Base-by-base conservation (phyloP, 169 alveolate genomes). In the Plasmodium inui region DNA sequence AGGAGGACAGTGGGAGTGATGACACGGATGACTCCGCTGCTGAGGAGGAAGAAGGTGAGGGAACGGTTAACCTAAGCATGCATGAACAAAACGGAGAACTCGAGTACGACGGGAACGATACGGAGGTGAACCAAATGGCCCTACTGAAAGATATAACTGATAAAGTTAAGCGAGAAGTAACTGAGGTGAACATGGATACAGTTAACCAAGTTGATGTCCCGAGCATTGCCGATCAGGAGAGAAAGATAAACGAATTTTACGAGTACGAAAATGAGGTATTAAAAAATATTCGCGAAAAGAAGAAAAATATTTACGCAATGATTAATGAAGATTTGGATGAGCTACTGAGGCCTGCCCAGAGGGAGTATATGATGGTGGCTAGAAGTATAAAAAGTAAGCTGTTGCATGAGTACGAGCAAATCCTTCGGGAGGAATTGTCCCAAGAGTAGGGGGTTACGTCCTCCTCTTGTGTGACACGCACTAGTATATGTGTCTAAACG, bases 291-390 rank as follows among this genome's bases (percentile, higher is more conserved):
- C 74, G 70, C 12, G 44, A 86, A 32, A 86, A 86, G 22, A 86
- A 86, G 57, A 61, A 86, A 76, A 86, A 86, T 55, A 86, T 86
- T 74, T 34, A 86, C 80, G 30, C 79, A 74, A 73, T 86, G 86
- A 86, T 86, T 74, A 86, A 86, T 70, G 71, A 74, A 46, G 93
- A 86, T 34, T 86, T 86, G 46, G 93, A 86, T 76, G 44, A 50
- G 39, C 81, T 86, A 28, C 70, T 86, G 70, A 86, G 73, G 34
- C 93, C 93, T 37, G 93, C 93, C 17, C 93, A 86, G 70, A 78
- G 53, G 71, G 93, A 86, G 57, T 86, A 86, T 86, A 86, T 86
- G 67, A 86, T 55, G 34, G 93, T 86, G 80, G 93, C 93, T 53
- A 61, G 70, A 39, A 57, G 72, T 30, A 86, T 86, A 53, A 86